Percentiles rank a stretch among this genome's conserved stretches.
These are phyloP conservation scores for Sporobolomyces phaffii DNA, from an alignment of 768 basidiomycete species.

Conservation along the genomic window DNA sequence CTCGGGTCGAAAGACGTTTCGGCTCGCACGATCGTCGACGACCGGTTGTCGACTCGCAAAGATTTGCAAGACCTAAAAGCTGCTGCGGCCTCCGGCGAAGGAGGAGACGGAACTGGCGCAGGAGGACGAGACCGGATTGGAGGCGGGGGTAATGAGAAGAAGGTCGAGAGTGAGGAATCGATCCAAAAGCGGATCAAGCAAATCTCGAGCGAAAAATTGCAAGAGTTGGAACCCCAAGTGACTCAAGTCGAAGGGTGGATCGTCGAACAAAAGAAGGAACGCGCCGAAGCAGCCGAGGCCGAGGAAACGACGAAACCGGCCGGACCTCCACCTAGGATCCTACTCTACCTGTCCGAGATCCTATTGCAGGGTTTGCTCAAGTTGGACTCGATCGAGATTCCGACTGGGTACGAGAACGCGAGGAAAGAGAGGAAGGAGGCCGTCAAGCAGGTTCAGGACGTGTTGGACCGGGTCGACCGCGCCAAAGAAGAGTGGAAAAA, in stretches of 20 bases:
- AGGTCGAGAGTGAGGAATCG: constrained; percentile 21
- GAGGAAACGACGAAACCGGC: constrained; percentile 43
- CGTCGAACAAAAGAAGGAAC: constrained; percentile 39
- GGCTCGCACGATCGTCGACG: constrained; percentile 27
- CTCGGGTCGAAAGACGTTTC: constrained; percentile 30
- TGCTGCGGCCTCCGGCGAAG: neutral
- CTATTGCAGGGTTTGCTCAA: constrained; percentile 80
- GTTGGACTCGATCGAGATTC: constrained; percentile 71
- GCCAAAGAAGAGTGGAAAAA: constrained; percentile 54
- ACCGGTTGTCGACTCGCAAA: constrained; percentile 28
- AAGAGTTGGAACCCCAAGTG: constrained; percentile 29
- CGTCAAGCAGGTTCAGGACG: constrained; percentile 73
- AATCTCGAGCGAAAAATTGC: constrained; percentile 9
- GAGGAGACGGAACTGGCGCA: neutral
- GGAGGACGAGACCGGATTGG: no score
- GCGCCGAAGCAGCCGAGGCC: constrained; percentile 33
- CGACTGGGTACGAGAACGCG: constrained; percentile 69
- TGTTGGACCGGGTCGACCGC: constrained; percentile 72
- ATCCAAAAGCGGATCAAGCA: constrained; percentile 24
- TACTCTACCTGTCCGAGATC: constrained; percentile 59
- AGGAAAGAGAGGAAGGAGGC: constrained; percentile 75
- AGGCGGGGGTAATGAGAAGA: no score
- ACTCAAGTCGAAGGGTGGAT: constrained; percentile 30
- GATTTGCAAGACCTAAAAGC: constrained; percentile 22
- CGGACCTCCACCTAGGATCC: constrained; percentile 46